These are phyloP conservation scores for Papiliotrema nemorosa DNA, from an alignment of 1,284 basidiomycete species.

Conservation along the genomic window DNA sequence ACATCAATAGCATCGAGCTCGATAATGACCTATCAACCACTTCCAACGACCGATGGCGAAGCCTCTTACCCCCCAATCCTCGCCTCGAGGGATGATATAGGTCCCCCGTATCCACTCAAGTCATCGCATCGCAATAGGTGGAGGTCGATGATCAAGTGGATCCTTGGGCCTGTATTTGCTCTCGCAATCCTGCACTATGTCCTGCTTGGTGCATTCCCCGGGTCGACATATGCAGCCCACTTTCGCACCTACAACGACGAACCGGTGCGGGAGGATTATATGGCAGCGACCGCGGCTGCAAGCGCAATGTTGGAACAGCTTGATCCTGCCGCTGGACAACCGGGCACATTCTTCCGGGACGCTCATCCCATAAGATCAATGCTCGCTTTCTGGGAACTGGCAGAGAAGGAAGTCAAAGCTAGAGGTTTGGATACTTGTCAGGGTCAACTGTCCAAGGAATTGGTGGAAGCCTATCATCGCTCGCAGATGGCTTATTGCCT, in stretches of 20 bases:
- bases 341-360: conserved; percentile 37
- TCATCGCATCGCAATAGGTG: neutral
- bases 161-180: conserved; percentile 1
- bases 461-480: conserved; percentile 30
- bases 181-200: conserved; percentile 23
- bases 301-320: conserved; percentile 12
- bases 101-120: conserved; percentile 6
- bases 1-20: too few species aligned
- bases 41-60: conserved; percentile 6
- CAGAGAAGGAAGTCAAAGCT: conserved; percentile 33
- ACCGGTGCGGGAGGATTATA: neutral
- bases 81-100: neutral
- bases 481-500: conserved; percentile 22
- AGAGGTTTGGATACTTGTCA: conserved; percentile 34
- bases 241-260: conserved; percentile 4
- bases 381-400: conserved; percentile 31
- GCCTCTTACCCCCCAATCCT: neutral
- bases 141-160: conserved; percentile 12
- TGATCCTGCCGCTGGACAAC: conserved; percentile 18
- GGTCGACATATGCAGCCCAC: conserved; percentile 7
- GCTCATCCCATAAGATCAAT: conserved; percentile 32
- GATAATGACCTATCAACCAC: conserved; percentile 11
- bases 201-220: conserved; percentile 22
- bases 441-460: conserved; percentile 27
- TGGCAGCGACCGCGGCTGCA: conserved; percentile 2